These are phyloP conservation scores for Nicotiana benthamiana DNA, from an alignment of 257 asterid species.

Conservation along the genomic window DNA sequence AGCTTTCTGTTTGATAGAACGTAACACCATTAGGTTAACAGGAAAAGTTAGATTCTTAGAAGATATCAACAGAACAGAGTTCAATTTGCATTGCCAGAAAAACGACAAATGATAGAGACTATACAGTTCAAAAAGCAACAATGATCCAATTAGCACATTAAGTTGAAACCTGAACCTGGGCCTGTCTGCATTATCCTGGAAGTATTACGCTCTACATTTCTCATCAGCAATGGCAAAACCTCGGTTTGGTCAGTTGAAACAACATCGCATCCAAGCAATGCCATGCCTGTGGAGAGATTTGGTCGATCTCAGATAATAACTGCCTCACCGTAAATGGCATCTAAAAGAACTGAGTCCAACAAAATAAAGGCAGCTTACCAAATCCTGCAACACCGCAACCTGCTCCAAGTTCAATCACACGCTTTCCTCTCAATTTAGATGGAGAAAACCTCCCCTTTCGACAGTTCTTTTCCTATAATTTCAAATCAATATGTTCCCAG, in stretches of 20 bases:
- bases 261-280: conserved; percentile 88
- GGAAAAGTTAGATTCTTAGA: neutral
- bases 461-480: conserved; percentile 68
- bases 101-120: neutral
- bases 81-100: neutral
- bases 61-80: neutral
- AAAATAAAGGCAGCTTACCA: conserved; percentile 34
- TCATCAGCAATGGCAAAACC: conserved; percentile 87
- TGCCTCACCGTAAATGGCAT: conserved; percentile 2
- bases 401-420: conserved; percentile 96
- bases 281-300: conserved; percentile 66
- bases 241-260: conserved; percentile 87
- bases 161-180: conserved; percentile 45
- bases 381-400: conserved; percentile 99
- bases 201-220: conserved; percentile 77
- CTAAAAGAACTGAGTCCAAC: neutral
- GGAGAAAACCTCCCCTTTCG: conserved; percentile 84
- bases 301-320: conserved; percentile 4
- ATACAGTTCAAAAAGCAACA: neutral
- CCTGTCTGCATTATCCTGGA: conserved; percentile 65
- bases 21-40: neutral
- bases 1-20: neutral
- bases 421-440: conserved; percentile 83
- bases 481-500: conserved; percentile 14
- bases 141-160: neutral